Evolutionary conservation across 805 yeast species (phyloP).

Genomic region (Myxozyma nipponensis): DNA sequence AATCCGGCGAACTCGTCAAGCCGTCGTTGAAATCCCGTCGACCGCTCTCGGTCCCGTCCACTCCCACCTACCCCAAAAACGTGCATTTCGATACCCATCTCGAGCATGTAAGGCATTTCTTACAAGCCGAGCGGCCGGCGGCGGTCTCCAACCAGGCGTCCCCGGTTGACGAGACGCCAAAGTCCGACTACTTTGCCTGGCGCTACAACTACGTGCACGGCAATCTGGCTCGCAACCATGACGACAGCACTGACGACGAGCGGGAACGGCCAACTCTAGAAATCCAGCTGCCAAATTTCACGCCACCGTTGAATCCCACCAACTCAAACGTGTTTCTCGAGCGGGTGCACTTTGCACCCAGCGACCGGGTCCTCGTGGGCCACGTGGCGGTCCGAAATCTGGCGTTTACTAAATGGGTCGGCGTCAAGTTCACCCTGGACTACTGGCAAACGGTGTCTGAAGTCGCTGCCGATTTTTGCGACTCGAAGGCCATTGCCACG

Average conservation of each 20-base stretch:
- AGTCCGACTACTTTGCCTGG: slow-evolving; percentile 34
- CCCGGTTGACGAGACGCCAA: slow-evolving; percentile 45
- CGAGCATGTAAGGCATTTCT: slow-evolving; percentile 64
- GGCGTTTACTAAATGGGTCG: slow-evolving; percentile 62
- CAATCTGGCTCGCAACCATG: slow-evolving; percentile 1
- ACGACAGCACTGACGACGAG: slow-evolving; percentile 2
- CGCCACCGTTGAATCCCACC: slow-evolving; percentile 8
- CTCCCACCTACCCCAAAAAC: slow-evolving; percentile 58
- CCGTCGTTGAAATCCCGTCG: slow-evolving; percentile 55
- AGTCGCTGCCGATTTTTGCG: slow-evolving; percentile 57
- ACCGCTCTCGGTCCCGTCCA: slow-evolving; percentile 39
- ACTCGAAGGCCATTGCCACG: slow-evolving; percentile 45
- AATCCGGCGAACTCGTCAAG: slow-evolving; percentile 82
- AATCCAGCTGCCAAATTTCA: slow-evolving; percentile 36
- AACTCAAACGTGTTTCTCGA: slow-evolving; percentile 56
- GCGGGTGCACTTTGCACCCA: slow-evolving; percentile 54
- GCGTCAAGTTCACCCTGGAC: slow-evolving; percentile 71
- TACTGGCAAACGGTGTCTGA: slow-evolving; percentile 74
- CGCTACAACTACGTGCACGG: slow-evolving; percentile 23
- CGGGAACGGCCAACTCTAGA: slow-evolving; percentile 31
- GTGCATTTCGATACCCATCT: slow-evolving; percentile 74
- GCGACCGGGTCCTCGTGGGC: slow-evolving; percentile 60
- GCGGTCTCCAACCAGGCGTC: slow-evolving; percentile 68
- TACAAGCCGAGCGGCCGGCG: slow-evolving; percentile 67
- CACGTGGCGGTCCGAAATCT: slow-evolving; percentile 75